Evolutionary conservation across 805 yeast species (phyloP).

Genomic region (Jamesozyma jinghongensis): DNA sequence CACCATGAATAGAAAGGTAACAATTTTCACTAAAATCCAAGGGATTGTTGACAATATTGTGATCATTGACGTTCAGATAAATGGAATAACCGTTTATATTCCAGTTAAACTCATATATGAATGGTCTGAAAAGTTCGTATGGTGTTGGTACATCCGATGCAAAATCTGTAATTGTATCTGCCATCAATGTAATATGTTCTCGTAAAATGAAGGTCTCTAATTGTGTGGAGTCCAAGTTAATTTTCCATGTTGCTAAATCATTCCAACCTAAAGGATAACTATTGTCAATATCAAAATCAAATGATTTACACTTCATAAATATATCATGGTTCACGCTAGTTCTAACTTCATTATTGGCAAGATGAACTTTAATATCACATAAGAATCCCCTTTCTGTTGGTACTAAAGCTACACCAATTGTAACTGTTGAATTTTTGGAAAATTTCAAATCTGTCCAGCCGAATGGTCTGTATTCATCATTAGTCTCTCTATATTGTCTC

Average conservation of each 20-base stretch:
- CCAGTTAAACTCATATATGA: constrained; percentile 55
- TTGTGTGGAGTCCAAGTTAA: constrained; percentile 43
- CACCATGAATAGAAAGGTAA: constrained; percentile 66
- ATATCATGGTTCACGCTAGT: constrained; percentile 87
- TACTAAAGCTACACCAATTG: constrained; percentile 40
- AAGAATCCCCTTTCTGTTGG: constrained; percentile 50
- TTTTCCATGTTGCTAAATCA: constrained; percentile 60
- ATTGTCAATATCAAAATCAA: constrained; percentile 45
- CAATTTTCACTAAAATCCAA: constrained; percentile 74
- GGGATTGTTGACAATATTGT: constrained; percentile 83
- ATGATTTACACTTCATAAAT: constrained; percentile 52
- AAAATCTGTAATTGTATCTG: constrained; percentile 72
- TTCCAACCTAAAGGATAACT: constrained; percentile 80
- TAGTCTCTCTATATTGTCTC: constrained; percentile 26
- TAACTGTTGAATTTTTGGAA: constrained; percentile 42
- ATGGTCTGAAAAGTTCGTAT: constrained; percentile 72
- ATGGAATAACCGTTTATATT: constrained; percentile 46
- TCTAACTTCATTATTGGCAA: constrained; percentile 53
- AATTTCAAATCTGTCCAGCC: constrained; percentile 85
- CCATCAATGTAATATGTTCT: constrained; percentile 68
- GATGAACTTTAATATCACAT: constrained; percentile 37
- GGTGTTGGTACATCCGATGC: constrained; percentile 60
- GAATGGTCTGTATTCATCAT: constrained; percentile 51
- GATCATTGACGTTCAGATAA: constrained; percentile 73
- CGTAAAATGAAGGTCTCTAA: constrained; percentile 59